These are phyloP conservation scores for Hibiscus mutabilis DNA, from an alignment of 345 rosid genomes.

Conservation along the genomic window DNA sequence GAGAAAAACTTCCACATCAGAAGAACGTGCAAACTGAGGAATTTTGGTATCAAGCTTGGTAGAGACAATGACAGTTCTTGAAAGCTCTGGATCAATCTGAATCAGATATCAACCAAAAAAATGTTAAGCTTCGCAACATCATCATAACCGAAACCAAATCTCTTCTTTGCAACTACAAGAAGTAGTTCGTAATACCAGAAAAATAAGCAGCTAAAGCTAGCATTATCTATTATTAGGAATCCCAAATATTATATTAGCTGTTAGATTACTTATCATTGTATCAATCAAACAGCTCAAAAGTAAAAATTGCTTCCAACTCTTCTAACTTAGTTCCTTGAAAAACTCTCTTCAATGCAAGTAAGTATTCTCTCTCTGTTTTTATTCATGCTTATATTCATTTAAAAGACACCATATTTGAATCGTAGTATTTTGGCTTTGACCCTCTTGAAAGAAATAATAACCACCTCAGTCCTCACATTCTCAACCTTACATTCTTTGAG, in stretches of 20 bases:
- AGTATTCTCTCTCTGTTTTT: background rate
- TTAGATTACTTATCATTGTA: background rate
- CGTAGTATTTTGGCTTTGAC: background rate
- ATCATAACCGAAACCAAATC: background rate
- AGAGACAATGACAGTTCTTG: conserved; percentile 78
- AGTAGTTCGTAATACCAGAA: background rate
- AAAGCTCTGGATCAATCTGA: conserved; percentile 95
- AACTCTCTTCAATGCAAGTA: background rate
- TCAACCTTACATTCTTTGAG: background rate
- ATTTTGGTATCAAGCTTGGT: conserved; percentile 93
- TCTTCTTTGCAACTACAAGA: background rate
- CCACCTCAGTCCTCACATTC: background rate
- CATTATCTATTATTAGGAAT: background rate
- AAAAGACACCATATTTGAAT: background rate
- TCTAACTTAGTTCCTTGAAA: background rate
- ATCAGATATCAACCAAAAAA: conserved; percentile 13
- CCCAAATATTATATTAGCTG: background rate
- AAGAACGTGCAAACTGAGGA: conserved; percentile 81
- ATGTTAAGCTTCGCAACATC: conserved; percentile 12
- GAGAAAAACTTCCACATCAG: conserved; percentile 92
- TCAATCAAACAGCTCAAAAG: background rate
- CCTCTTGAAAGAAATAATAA: background rate
- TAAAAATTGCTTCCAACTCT: background rate
- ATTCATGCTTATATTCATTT: background rate
- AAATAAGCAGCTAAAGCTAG: background rate